Evolutionary conservation across 768 basidiomycete genomes (phyloP).

Genomic region (Naganishia randhawae): DNA sequence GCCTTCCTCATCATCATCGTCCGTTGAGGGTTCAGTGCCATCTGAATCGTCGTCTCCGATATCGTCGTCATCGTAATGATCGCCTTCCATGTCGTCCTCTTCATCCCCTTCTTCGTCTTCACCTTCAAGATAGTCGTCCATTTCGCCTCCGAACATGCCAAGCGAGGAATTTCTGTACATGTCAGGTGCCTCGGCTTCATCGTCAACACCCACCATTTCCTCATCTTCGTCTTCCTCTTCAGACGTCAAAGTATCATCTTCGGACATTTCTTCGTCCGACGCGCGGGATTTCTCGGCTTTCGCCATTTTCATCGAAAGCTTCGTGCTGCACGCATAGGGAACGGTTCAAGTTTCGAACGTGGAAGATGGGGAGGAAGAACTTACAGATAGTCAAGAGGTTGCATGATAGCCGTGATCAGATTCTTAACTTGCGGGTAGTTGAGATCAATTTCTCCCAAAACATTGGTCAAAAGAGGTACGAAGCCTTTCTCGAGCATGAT

Average conservation of each 20-base stretch:
- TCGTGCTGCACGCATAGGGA: conserved; percentile 60
- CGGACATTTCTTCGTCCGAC: conserved; percentile 54
- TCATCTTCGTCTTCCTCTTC: conserved; percentile 56
- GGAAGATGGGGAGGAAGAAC: conserved; percentile 40
- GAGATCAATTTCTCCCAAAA: conserved; percentile 86
- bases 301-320: conserved; percentile 98
- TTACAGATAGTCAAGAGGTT: conserved; percentile 84
- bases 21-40: conserved; percentile 37
- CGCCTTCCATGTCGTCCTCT: conserved; percentile 54
- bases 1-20: conserved; percentile 46
- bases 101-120: conserved; percentile 57
- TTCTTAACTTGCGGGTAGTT: conserved; percentile 88
- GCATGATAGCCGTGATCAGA: conserved; percentile 79
- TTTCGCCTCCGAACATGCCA: conserved; percentile 63
- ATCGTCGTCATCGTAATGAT: conserved; percentile 28
- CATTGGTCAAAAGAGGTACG: conserved; percentile 78
- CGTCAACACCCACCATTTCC: conserved; percentile 53
- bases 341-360: background rate
- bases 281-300: conserved; percentile 53
- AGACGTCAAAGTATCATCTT: conserved; percentile 53
- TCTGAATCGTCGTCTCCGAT: conserved; percentile 34
- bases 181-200: conserved; percentile 73
- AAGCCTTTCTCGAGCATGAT: conserved; percentile 98
- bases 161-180: conserved; percentile 93
- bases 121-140: conserved; percentile 62